These are phyloP conservation scores for Piloderma croceum DNA, from an alignment of 768 basidiomycete genomes.

Conservation along the genomic window DNA sequence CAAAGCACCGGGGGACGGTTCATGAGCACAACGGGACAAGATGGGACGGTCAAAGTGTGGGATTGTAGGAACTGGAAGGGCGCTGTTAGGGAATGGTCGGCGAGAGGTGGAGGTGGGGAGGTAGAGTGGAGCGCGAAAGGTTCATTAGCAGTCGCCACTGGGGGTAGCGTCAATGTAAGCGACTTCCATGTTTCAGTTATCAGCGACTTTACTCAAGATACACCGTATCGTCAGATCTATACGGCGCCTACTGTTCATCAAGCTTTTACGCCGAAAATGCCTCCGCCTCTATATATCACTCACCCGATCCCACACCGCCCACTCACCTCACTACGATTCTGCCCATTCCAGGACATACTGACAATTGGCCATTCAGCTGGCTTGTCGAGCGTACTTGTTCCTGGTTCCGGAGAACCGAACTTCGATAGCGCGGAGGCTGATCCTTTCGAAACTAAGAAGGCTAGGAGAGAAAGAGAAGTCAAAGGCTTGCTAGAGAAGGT, in stretches of 20 bases:
- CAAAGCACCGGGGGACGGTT: slow-evolving; percentile 82
- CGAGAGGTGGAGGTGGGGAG: slow-evolving; percentile 62
- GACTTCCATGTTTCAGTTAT: neutral
- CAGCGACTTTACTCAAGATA: slow-evolving; percentile 2
- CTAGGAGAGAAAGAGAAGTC: slow-evolving; percentile 86
- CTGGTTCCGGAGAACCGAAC: slow-evolving; percentile 90
- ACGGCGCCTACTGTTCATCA: slow-evolving; percentile 59
- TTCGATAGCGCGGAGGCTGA: slow-evolving; percentile 92
- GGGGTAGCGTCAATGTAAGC: slow-evolving; percentile 78
- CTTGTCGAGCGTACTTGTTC: slow-evolving; percentile 81
- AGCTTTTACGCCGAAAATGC: slow-evolving; percentile 38
- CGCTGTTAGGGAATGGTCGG: slow-evolving; percentile 71
- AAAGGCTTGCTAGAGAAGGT: slow-evolving; percentile 87
- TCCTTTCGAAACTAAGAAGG: slow-evolving; percentile 83
- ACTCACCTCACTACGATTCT: slow-evolving; percentile 71
- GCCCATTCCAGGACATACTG: slow-evolving; percentile 83
- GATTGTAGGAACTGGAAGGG: slow-evolving; percentile 96
- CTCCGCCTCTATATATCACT: slow-evolving; percentile 84
- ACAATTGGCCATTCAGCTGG: slow-evolving; percentile 75
- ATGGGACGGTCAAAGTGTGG: slow-evolving; percentile 92
- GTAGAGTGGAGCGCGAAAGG: slow-evolving; percentile 87
- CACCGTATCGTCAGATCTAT: slow-evolving; percentile 55
- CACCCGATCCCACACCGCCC: slow-evolving; percentile 80
- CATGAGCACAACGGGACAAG: slow-evolving; percentile 85
- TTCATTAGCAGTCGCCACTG: slow-evolving; percentile 71